A percentile compares a stretch with the other conserved stretches of the same genome.
phyloP scores from a whole-genome alignment of 495 filamentous ascomycete genomes.

The Lepraria neglecta region DNA sequence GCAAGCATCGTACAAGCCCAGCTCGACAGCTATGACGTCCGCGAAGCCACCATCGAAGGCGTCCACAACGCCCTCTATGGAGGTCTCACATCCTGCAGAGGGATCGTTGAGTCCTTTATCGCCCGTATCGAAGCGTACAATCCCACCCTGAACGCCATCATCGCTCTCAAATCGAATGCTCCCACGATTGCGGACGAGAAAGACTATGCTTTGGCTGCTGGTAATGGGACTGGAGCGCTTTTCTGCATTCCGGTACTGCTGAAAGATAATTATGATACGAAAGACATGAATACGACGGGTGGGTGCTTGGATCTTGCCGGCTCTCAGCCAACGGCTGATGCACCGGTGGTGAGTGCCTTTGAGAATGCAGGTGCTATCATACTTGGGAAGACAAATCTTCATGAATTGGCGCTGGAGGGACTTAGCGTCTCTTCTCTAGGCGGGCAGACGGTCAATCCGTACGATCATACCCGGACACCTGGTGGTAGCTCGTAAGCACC shows the following conservation, averaged over 20 bases:
- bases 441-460: slow-evolving; percentile 59
- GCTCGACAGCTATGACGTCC: slow-evolving; percentile 33
- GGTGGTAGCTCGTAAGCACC: slow-evolving; percentile 48
- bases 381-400: slow-evolving; percentile 59
- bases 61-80: slow-evolving; percentile 48
- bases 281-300: slow-evolving; percentile 49
- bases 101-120: slow-evolving; percentile 49
- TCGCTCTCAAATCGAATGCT: slow-evolving; percentile 48
- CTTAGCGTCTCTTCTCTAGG: slow-evolving; percentile 53
- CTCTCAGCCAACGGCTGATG: slow-evolving; percentile 42
- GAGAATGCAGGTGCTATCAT: slow-evolving; percentile 55
- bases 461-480: slow-evolving; percentile 54
- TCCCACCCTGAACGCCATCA: slow-evolving; percentile 50
- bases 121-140: slow-evolving; percentile 51
- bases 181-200: slow-evolving; percentile 42
- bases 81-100: slow-evolving; percentile 45
- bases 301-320: slow-evolving; percentile 43
- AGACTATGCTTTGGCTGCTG: slow-evolving; percentile 39
- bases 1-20: not conserved
- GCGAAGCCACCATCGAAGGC: slow-evolving; percentile 50
- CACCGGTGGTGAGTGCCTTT: slow-evolving; percentile 45
- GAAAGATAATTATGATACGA: slow-evolving; percentile 58
- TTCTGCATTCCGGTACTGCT: slow-evolving; percentile 56
- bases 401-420: slow-evolving; percentile 60
- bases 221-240: slow-evolving; percentile 42